Conservation (phyloP, 306 rosid genomes). For the Quercus variabilis region DNA sequence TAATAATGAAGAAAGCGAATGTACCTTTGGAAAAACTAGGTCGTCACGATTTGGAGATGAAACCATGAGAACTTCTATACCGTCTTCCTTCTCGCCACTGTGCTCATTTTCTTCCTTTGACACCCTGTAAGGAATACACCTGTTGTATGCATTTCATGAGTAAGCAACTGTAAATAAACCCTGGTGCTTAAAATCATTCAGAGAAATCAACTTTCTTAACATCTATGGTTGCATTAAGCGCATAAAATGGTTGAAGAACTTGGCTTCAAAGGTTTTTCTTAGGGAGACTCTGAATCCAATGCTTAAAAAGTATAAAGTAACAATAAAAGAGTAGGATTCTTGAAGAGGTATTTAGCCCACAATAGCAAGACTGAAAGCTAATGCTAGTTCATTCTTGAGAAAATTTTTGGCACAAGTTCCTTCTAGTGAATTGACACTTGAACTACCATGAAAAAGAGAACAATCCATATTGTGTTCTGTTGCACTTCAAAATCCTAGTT, state of each 20-base stretch:
- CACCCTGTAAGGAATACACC: conserved; percentile 80
- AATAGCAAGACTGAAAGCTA: neutral
- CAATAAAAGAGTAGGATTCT: neutral
- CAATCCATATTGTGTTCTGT: neutral
- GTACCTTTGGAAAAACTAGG: conserved; percentile 83
- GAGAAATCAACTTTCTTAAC: conserved; percentile 2
- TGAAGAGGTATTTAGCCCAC: neutral
- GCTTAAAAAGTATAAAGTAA: neutral
- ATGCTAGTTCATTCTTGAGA: neutral
- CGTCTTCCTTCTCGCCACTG: conserved; percentile 25
- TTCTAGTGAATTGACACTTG: neutral
- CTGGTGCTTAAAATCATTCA: conserved; percentile 7
- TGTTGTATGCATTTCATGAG: conserved; percentile 28
- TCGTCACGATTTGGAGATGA: conserved; percentile 84
- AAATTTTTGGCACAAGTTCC: neutral
- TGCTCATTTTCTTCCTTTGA: conserved; percentile 34
- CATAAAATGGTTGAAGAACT: neutral
- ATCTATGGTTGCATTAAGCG: neutral
- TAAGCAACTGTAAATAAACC: conserved; percentile 7
- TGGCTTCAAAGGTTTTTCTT: conserved; percentile 1
- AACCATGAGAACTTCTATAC: conserved; percentile 78
- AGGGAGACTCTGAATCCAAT: neutral
- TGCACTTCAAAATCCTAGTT: neutral
- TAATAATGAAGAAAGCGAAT: conserved; percentile 1
- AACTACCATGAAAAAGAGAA: neutral